Percentiles rank a stretch among this genome's conserved stretches.
These are phyloP conservation scores for Colletotrichum truncatum DNA, from an alignment of 2,329 filamentous ascomycete genomes.

Conservation along the genomic window DNA sequence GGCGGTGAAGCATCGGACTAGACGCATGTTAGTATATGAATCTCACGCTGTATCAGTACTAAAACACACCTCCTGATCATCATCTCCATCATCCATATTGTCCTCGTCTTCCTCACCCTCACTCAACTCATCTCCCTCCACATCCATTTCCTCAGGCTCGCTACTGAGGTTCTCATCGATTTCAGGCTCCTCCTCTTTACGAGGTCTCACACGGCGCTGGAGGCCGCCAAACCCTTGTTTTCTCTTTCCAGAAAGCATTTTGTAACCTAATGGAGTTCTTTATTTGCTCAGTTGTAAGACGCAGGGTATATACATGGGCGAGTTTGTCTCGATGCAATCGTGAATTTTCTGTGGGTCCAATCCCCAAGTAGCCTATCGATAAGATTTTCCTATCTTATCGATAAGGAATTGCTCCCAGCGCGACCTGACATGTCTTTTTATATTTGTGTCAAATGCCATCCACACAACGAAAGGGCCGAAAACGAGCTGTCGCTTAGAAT, in stretches of 20 bases:
- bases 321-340: neutral
- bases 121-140: constrained; percentile 7
- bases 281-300: neutral
- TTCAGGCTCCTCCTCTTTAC: constrained; percentile 44
- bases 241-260: constrained; percentile 32
- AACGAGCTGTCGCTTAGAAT: too few species aligned
- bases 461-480: too few species aligned
- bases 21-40: constrained; percentile 38
- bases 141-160: constrained; percentile 17
- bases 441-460: neutral
- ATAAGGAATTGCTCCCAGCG: neutral
- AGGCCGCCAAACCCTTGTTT: constrained; percentile 33
- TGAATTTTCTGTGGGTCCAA: constrained; percentile 32
- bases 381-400: neutral
- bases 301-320: constrained; percentile 1
- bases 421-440: neutral
- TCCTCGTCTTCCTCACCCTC: constrained; percentile 39
- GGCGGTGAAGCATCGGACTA: constrained; percentile 31
- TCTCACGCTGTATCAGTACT: neutral
- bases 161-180: constrained; percentile 22
- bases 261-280: neutral
- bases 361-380: constrained; percentile 14
- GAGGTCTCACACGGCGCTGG: constrained; percentile 50
- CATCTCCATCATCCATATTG: constrained; percentile 39
- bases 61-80: constrained; percentile 37